These are phyloP conservation scores for Phialophora chinensis DNA, from an alignment of 2,329 filamentous ascomycete genomes.

Conservation along the genomic window DNA sequence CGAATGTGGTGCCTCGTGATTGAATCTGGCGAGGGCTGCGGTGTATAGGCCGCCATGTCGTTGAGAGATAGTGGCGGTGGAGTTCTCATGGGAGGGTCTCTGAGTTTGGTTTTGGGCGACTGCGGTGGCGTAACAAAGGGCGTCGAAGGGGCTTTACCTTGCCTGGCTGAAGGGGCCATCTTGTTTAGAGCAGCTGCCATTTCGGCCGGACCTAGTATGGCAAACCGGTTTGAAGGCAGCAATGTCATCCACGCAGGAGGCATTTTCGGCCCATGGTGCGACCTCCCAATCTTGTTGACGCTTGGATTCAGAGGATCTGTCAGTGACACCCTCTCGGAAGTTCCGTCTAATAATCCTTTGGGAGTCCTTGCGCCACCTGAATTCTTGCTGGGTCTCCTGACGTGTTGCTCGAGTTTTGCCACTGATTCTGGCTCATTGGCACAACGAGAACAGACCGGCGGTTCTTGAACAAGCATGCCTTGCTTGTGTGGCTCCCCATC, in stretches of 20 bases:
- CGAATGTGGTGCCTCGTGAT: background rate
- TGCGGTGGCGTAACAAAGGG: conserved; percentile 25
- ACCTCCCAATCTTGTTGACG: conserved; percentile 10
- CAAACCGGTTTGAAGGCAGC: conserved; percentile 24
- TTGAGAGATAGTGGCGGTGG: background rate
- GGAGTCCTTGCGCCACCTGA: conserved; percentile 11
- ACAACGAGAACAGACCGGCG: conserved; percentile 37
- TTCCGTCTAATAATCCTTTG: conserved; percentile 12
- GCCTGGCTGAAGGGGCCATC: conserved; percentile 7
- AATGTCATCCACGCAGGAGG: conserved; percentile 34
- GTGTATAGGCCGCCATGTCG: background rate
- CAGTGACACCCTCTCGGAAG: conserved; percentile 23
- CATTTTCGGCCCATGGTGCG: conserved; percentile 2
- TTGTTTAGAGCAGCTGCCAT: background rate
- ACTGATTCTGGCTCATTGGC: conserved; percentile 29
- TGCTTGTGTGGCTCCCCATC: conserved; percentile 31
- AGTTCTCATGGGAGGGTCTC: background rate
- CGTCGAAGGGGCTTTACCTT: conserved; percentile 6
- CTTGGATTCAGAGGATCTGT: conserved; percentile 23
- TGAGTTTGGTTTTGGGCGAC: background rate
- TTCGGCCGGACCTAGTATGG: background rate
- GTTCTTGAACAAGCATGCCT: conserved; percentile 32
- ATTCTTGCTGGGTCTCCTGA: conserved; percentile 13
- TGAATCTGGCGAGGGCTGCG: background rate
- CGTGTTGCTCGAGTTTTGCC: conserved; percentile 37